Evolutionary conservation across 2,329 filamentous ascomycete species (phyloP).

Genomic region (Ciborinia camelliae): DNA sequence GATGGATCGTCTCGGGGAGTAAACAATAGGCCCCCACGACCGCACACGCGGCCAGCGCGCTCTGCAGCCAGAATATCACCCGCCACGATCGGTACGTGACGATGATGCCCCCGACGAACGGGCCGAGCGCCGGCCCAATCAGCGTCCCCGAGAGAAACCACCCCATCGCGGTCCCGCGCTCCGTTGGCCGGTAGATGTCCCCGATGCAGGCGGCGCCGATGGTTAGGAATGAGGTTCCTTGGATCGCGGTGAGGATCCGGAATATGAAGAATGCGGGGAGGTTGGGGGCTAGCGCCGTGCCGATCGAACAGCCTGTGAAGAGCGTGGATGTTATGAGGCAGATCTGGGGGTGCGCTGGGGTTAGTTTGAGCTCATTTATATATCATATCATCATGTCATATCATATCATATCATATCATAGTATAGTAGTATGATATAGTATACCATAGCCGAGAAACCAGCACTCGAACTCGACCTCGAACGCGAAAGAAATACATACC

Average conservation of each 20-base stretch:
- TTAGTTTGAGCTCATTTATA: too few species aligned
- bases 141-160: constrained; percentile 72
- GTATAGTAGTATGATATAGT: constrained; percentile 15
- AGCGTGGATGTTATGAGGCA: constrained; percentile 58
- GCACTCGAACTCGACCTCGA: too few species aligned
- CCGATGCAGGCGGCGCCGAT: constrained; percentile 69
- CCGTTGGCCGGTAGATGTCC: constrained; percentile 62
- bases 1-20: constrained; percentile 70
- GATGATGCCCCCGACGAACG: constrained; percentile 71
- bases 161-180: constrained; percentile 68
- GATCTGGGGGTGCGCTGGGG: too few species aligned
- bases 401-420: too few species aligned
- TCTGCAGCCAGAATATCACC: constrained; percentile 74
- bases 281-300: constrained; percentile 69
- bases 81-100: constrained; percentile 72
- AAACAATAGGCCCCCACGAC: constrained; percentile 60
- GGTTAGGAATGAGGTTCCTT: constrained; percentile 71
- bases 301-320: constrained; percentile 68
- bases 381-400: too few species aligned
- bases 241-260: constrained; percentile 69
- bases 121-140: constrained; percentile 67
- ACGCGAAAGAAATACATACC: constrained; percentile 41
- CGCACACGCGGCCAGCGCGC: constrained; percentile 60
- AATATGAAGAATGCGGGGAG: constrained; percentile 71
- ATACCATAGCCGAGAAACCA: not conserved